A percentile compares a stretch with the other conserved stretches of the same genome.
Conservation (phyloP, 805 yeast genomes). For the Candida coleopterorum region DNA sequence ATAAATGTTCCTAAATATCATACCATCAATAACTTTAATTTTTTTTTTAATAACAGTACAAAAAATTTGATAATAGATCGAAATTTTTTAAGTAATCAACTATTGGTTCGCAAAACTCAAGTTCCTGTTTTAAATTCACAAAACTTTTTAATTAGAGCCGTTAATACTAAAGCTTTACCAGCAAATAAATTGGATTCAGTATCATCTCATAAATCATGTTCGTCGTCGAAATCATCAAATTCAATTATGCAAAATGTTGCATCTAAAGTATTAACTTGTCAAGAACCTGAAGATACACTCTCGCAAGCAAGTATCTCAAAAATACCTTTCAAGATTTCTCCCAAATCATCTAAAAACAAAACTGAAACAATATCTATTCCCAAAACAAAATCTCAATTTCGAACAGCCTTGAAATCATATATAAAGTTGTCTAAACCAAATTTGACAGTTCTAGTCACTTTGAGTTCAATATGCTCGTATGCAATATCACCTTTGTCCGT, state of each 20-base stretch:
- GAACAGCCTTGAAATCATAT: slow-evolving; percentile 53
- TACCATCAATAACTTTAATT: slow-evolving; percentile 26
- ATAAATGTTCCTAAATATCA: slow-evolving; percentile 16
- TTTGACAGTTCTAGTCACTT: slow-evolving; percentile 78
- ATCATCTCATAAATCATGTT: not conserved
- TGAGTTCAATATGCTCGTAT: slow-evolving; percentile 90
- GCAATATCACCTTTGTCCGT: slow-evolving; percentile 86
- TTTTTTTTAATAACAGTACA: slow-evolving; percentile 33
- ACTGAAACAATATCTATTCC: slow-evolving; percentile 3
- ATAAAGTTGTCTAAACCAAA: slow-evolving; percentile 86
- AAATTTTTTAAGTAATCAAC: slow-evolving; percentile 28
- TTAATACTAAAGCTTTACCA: not conserved
- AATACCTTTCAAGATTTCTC: slow-evolving; percentile 56
- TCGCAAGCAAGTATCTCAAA: slow-evolving; percentile 23
- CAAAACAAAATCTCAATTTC: slow-evolving; percentile 19
- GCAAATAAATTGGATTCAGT: slow-evolving; percentile 33
- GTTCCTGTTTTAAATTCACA: not conserved
- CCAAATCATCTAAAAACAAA: slow-evolving; percentile 20
- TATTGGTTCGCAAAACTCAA: slow-evolving; percentile 3
- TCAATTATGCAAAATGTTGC: slow-evolving; percentile 34
- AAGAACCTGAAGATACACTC: slow-evolving; percentile 26
- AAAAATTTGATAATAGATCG: slow-evolving; percentile 24
- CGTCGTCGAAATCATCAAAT: not conserved
- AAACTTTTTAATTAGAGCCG: not conserved
- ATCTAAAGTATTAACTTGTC: slow-evolving; percentile 42